Percentiles rank a stretch among this genome's conserved stretches.
These are phyloP conservation scores for Gynostemma pentaphyllum DNA, from an alignment of 306 rosid genomes.

Conservation along the genomic window DNA sequence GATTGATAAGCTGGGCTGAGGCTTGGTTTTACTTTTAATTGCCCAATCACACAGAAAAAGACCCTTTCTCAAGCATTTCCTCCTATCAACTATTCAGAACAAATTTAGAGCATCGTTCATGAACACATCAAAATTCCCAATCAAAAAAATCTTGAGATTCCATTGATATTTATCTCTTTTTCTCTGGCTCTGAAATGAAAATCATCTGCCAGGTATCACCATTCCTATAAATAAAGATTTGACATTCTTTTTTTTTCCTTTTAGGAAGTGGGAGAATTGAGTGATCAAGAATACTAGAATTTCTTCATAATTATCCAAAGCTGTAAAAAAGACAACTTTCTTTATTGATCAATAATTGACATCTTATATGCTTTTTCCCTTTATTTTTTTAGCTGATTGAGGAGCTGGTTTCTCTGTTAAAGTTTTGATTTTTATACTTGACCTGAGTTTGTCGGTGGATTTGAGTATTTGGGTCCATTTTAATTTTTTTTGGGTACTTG, in stretches of 20 bases:
- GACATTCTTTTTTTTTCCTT: conserved; percentile 1
- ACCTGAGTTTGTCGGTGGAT: background rate
- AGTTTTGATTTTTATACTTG: background rate
- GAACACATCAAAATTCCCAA: background rate
- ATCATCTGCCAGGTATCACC: conserved; percentile 5
- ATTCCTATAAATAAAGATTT: background rate
- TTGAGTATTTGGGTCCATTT: background rate
- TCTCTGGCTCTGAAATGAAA: conserved; percentile 1
- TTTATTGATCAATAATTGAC: conserved; percentile 4
- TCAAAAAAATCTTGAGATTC: background rate
- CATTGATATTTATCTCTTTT: background rate
- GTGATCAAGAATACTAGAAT: conserved; percentile 5
- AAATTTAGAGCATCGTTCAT: background rate
- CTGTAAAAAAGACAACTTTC: background rate
- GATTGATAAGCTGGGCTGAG: too few species aligned
- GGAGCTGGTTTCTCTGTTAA: background rate
- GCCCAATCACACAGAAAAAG: background rate
- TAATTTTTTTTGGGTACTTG: background rate
- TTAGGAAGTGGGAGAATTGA: conserved; percentile 1
- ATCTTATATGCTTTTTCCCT: background rate
- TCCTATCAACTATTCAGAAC: background rate
- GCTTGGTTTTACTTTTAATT: background rate
- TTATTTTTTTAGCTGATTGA: too few species aligned
- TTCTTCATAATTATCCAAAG: background rate
- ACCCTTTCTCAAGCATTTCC: background rate